Conservation (phyloP, 768 basidiomycete genomes). For the Leccinum subgranulosum region DNA sequence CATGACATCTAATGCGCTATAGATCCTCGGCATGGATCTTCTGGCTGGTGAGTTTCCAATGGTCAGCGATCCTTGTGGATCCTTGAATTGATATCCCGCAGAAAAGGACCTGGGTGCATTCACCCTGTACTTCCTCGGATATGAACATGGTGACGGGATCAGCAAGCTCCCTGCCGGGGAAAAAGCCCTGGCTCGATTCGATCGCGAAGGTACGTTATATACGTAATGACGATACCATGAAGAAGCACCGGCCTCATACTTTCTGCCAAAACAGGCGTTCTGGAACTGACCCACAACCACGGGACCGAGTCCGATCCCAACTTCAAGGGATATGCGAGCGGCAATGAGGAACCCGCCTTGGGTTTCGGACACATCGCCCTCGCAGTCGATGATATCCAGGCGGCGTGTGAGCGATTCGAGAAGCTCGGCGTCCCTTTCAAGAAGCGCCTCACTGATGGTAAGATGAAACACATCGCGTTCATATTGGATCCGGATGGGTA, state of each 20-base stretch:
- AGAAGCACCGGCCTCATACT: neutral
- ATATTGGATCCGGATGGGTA: conserved; percentile 83
- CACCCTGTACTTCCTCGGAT: conserved; percentile 86
- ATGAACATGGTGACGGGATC: conserved; percentile 51
- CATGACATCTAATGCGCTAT: neutral
- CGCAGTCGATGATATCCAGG: conserved; percentile 76
- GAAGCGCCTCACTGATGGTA: conserved; percentile 83
- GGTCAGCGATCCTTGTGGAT: conserved; percentile 2
- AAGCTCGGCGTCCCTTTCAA: conserved; percentile 78
- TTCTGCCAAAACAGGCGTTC: conserved; percentile 50
- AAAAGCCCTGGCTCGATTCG: conserved; percentile 44
- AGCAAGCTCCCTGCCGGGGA: conserved; percentile 49
- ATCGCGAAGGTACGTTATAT: conserved; percentile 58
- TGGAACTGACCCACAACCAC: conserved; percentile 88
- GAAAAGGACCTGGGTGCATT: conserved; percentile 58
- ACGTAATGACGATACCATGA: neutral
- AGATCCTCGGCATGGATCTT: conserved; percentile 77
- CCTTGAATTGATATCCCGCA: conserved; percentile 21
- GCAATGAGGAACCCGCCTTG: conserved; percentile 79
- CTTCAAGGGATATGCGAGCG: conserved; percentile 82
- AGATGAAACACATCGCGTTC: conserved; percentile 83
- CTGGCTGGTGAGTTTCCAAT: conserved; percentile 42
- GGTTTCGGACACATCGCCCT: conserved; percentile 89
- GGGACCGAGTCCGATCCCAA: conserved; percentile 78
- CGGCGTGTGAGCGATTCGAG: conserved; percentile 82